These are phyloP conservation scores for Rosa rugosa DNA, from an alignment of 306 rosid genomes.

Conservation along the genomic window DNA sequence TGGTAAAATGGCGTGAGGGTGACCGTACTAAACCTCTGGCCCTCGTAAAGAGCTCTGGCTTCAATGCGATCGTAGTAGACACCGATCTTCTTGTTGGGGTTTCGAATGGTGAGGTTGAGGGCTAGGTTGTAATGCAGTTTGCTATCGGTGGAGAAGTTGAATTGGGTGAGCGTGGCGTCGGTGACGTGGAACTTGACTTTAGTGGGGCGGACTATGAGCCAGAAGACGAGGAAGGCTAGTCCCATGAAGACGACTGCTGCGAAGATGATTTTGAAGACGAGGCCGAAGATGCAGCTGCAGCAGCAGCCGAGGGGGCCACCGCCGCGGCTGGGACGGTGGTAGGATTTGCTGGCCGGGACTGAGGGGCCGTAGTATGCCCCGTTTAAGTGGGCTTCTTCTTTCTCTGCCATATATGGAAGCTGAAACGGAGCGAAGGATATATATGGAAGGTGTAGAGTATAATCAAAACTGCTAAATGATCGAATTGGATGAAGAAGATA, in stretches of 20 bases:
- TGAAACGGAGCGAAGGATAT: neutral
- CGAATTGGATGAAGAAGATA: neutral
- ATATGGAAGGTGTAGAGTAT: neutral
- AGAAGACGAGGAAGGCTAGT: slow-evolving; percentile 42
- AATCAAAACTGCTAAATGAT: neutral
- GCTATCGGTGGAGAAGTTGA: slow-evolving; percentile 38
- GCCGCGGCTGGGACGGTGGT: slow-evolving; percentile 39
- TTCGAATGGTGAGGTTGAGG: slow-evolving; percentile 44
- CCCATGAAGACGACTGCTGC: slow-evolving; percentile 22
- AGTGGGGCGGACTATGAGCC: slow-evolving; percentile 50
- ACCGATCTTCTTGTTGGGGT: slow-evolving; percentile 68
- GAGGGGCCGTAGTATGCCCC: slow-evolving; percentile 91
- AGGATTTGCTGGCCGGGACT: slow-evolving; percentile 47
- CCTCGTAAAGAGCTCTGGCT: slow-evolving; percentile 46
- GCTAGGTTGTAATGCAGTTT: slow-evolving; percentile 29
- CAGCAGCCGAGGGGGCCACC: slow-evolving; percentile 30
- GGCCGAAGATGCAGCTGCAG: slow-evolving; percentile 44
- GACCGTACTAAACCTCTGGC: slow-evolving; percentile 28
- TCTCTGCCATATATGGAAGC: slow-evolving; percentile 37
- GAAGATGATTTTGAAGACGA: slow-evolving; percentile 38
- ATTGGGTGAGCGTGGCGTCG: slow-evolving; percentile 54
- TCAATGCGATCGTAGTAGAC: slow-evolving; percentile 62
- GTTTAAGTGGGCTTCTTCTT: slow-evolving; percentile 45
- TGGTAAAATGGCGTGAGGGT: slow-evolving; percentile 42
- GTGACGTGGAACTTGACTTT: slow-evolving; percentile 45